Evolutionary conservation across 176 grass and related monocot genomes (phyloP).

Genomic region (Triticum aestivum): IWGSC_CS_RefSeq_v2.1 NC_057798.1:91565887-91566386

Average conservation of each 20-base stretch:
- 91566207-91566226: not conserved
- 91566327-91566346: not conserved
- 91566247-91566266: not conserved
- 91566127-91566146: conserved; percentile 53
- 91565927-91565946: conserved; percentile 27
- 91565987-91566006: not conserved
- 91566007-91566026: not conserved
- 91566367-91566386: too few species aligned
- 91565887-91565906: conserved; percentile 47
- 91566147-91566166: conserved; percentile 20
- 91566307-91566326: not conserved
- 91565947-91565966: conserved; percentile 7
- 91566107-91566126: not conserved
- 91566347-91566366: not conserved
- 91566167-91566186: conserved; percentile 25
- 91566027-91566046: conserved; percentile 52
- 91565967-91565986: conserved; percentile 21
- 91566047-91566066: conserved; percentile 44
- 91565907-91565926: not conserved
- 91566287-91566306: not conserved
- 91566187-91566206: not conserved
- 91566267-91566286: not conserved
- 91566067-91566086: not conserved
- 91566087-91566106: conserved; percentile 29
- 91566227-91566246: not conserved